These are phyloP conservation scores for Aquilaria malaccensis DNA, from an alignment of 345 rosid genomes.

Conservation along the genomic window DNA sequence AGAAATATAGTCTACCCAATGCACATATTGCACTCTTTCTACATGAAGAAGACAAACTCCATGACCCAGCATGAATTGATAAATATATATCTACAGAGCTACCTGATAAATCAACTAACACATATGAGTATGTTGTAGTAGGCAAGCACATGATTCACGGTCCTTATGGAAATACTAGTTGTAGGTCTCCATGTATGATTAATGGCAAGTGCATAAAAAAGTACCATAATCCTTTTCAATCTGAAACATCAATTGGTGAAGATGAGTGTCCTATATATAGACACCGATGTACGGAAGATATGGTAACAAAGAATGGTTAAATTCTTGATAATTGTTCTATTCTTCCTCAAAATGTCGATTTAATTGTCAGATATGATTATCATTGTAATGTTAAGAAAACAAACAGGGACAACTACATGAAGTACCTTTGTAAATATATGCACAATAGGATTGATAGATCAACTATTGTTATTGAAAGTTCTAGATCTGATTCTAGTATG, in stretches of 20 bases:
- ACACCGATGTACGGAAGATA: no score
- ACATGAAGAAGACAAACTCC: not conserved
- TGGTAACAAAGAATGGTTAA: not conserved
- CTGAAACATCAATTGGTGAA: not conserved
- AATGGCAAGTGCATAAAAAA: not conserved
- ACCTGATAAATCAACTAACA: not conserved
- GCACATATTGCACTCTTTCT: not conserved
- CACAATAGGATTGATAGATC: not conserved
- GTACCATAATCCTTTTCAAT: not conserved
- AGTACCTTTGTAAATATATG: no score
- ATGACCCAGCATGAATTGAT: not conserved
- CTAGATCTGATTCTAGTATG: not conserved
- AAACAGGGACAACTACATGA: no score
- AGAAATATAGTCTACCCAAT: not conserved
- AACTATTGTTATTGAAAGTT: not conserved
- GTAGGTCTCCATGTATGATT: not conserved
- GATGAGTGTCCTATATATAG: no score
- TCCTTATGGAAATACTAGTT: not conserved
- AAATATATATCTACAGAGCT: not conserved
- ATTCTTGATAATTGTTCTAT: no score
- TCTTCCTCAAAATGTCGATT: no score
- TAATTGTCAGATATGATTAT: no score
- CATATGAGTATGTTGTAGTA: not conserved
- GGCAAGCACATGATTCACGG: constrained; percentile 2
- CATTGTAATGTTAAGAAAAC: no score